Base-by-base conservation (phyloP, 805 yeast species). In the Monosporozyma aerobia region DNA sequence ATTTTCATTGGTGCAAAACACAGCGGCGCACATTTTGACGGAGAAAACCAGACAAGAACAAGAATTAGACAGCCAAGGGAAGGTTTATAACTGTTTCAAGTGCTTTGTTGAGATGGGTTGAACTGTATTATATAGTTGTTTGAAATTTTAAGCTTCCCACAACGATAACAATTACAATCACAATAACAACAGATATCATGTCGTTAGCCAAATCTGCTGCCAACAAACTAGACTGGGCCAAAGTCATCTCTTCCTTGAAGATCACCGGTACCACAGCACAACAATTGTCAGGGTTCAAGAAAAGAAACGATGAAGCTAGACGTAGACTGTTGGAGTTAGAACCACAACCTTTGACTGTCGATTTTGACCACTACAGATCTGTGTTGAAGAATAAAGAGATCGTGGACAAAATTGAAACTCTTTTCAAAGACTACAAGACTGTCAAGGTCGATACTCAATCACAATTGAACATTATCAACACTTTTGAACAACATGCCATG, bases 301-400 rank as follows among this genome's bases (percentile, higher is more conserved):
- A 94, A 87, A 88, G 99, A 81, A 85, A 90, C 73, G 99, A 94
- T 68, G 98, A 94, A 72, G 98, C 98, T 63, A 86, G 90, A 78
- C 85, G 88, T 76, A 80, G 79, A 65, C 76, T 87, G 63, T 74
- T 78, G 62, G 85, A 82, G 58, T 78, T 92, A 63, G 77, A 82
- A 69, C 75, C 78, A 59, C 92, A 88, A 74, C 74, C 90, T 57
- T 77, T 88, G 54, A 76, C 75, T 41, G 89, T 94, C 58, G 96
- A 92, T 73, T 92, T 90, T 61, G 73, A 77, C 50, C 77, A 82
- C 73, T 94, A 90, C 83, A 85, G 83, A 70, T 74, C 84, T 22
- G 76, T 81, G 53, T 81, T 94, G 72, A 86, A 86, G 78, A 94
- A 94, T 82, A 75, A 78, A 64, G 77, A 80, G 60, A 81, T 94